A percentile compares a stretch with the other conserved stretches of the same genome.
Conservation (phyloP, 805 yeast species). For the Barnettozyma sucrosica region DNA sequence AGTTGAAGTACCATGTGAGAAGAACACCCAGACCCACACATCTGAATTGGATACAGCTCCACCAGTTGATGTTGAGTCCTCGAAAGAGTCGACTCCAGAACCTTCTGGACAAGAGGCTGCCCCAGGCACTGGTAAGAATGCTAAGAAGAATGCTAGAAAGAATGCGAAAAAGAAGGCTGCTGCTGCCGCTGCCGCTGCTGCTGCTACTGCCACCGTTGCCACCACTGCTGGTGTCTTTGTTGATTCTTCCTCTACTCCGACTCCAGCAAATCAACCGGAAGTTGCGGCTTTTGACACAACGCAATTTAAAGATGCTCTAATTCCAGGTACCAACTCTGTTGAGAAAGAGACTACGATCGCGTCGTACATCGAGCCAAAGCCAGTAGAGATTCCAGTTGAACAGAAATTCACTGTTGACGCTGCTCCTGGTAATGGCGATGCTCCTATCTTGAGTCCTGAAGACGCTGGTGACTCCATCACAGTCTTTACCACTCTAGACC, state of each 20-base stretch:
- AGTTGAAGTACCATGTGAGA: neutral
- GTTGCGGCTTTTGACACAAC: neutral
- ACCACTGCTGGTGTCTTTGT: conserved; percentile 1
- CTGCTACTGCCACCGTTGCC: conserved; percentile 4
- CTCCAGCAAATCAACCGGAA: neutral
- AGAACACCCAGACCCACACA: neutral
- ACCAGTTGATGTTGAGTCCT: neutral
- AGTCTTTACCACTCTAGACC: conserved; percentile 18
- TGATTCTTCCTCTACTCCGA: neutral
- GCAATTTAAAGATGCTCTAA: too few relatives aligned
- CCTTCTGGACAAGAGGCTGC: neutral
- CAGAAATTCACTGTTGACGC: conserved; percentile 18
- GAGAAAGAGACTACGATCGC: neutral
- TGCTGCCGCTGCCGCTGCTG: conserved; percentile 10
- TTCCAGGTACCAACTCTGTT: neutral
- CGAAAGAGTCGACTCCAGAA: conserved; percentile 6
- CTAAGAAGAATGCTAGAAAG: conserved; percentile 7
- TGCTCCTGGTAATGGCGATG: neutral
- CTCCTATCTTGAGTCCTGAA: conserved; percentile 1
- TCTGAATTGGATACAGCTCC: neutral
- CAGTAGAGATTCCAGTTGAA: conserved; percentile 18
- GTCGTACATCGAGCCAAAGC: conserved; percentile 11
- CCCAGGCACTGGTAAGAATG: conserved; percentile 1
- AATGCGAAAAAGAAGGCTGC: conserved; percentile 5
- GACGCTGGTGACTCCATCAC: neutral